Base-by-base conservation (phyloP, 2,329 filamentous ascomycete genomes). In the Fusarium staphyleae region DNA sequence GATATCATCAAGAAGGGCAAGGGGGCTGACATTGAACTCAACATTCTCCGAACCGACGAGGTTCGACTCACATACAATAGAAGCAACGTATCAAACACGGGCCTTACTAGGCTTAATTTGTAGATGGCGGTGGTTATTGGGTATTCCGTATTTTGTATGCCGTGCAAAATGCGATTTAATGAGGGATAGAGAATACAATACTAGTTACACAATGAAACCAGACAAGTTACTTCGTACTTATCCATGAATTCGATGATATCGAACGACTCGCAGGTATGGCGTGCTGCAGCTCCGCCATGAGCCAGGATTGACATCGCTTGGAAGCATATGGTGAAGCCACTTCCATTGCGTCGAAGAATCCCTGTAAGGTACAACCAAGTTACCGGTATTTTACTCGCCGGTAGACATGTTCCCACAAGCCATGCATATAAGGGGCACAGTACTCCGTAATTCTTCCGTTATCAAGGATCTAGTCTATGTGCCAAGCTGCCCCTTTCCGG, bases 11-110 rank as follows among this genome's bases (percentile, higher is more conserved):
- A 30, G 5, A 41, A 32, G 28, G 44, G 26, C 14, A 46, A 48
- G 33, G 48, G 48, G 4, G 41, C 13, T 16, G 16, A 32, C 22
- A 33, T 57, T 28, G 53, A 57, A 18, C 42, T 53, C 15, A 19
- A 35, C 9, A 53, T 59, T 12, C 28, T 59, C 4, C 40, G 39
- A 8, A 57, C 53, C 2, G 39, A 59, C 9, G 53, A 57, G n/a
- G 48, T 53, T 4, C 29, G 53, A 7, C 34, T 58, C 13, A 42
- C 37, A 8, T 53, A 46, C 14, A 43, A 53, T 24, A 10, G 15
- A 13, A 33, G 57, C 33, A 36, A 3, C 11, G 7, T 6, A 3
- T 15, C 30, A 24, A 29, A 29, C 4, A 30, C 13, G 33, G 22
- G 14, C 14, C 13, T 30, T 19, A 11, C 24, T 6, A 19, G 34